Conservation (phyloP, 805 yeast genomes). For the Kodamaea neixiangensis region DNA sequence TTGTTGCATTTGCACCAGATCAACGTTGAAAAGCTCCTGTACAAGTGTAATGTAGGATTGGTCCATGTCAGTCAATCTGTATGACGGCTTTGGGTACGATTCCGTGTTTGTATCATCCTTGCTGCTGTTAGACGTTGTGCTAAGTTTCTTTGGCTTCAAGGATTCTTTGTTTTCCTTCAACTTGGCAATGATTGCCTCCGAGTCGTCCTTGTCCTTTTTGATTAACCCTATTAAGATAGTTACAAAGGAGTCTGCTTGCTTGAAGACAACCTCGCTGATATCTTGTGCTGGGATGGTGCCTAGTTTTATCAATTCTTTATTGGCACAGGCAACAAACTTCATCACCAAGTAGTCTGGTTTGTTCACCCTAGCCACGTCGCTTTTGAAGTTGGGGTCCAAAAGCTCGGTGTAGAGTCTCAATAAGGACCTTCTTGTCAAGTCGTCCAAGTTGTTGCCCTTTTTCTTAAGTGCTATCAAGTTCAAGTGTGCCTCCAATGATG, state of each 20-base stretch:
- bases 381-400: slow-evolving; percentile 47
- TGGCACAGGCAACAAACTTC: slow-evolving; percentile 54
- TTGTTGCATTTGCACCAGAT: slow-evolving; percentile 51
- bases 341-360: slow-evolving; percentile 50
- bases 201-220: slow-evolving; percentile 35
- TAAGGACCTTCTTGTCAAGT: slow-evolving; percentile 56
- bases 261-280: slow-evolving; percentile 34
- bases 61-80: slow-evolving; percentile 55
- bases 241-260: slow-evolving; percentile 39
- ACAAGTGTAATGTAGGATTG: slow-evolving; percentile 45
- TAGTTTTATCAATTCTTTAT: slow-evolving; percentile 50
- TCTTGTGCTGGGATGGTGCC: slow-evolving; percentile 33
- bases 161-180: slow-evolving; percentile 44
- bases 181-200: slow-evolving; percentile 43
- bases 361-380: slow-evolving; percentile 31
- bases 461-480: slow-evolving; percentile 49
- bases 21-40: slow-evolving; percentile 50
- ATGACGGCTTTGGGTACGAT: slow-evolving; percentile 48
- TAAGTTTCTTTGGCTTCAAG: slow-evolving; percentile 26
- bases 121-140: slow-evolving; percentile 6
- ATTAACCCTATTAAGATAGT: slow-evolving; percentile 38
- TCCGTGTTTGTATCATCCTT: not conserved
- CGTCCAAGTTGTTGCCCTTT: slow-evolving; percentile 37
- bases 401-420: slow-evolving; percentile 64
- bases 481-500: slow-evolving; percentile 42